phyloP scores from a whole-genome alignment of 2,329 filamentous ascomycete species.

The Colletotrichum simmondsii region DNA sequence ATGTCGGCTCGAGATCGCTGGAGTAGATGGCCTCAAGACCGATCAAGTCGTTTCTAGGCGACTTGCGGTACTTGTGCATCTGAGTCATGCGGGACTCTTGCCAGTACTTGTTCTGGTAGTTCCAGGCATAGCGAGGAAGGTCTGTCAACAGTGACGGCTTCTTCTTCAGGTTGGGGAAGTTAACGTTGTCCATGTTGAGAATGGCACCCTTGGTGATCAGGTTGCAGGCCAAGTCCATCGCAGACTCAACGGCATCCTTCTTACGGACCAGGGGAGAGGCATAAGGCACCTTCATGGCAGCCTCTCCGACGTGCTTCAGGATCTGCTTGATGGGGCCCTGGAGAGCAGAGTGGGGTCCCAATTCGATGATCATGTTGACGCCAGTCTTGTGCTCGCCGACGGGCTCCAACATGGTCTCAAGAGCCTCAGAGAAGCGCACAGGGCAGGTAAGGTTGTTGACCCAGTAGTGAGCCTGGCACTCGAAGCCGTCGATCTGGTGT shows the following conservation, averaged over 20 bases:
- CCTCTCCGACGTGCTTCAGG: slow-evolving; percentile 54
- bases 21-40: slow-evolving; percentile 56
- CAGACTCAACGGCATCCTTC: slow-evolving; percentile 58
- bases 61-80: slow-evolving; percentile 52
- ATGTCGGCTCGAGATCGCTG: slow-evolving; percentile 57
- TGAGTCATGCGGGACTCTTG: slow-evolving; percentile 56
- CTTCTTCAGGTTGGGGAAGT: slow-evolving; percentile 52
- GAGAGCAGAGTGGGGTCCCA: slow-evolving; percentile 61
- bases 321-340: slow-evolving; percentile 63
- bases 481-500: slow-evolving; percentile 48
- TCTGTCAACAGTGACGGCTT: slow-evolving; percentile 47
- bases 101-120: slow-evolving; percentile 58
- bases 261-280: slow-evolving; percentile 61
- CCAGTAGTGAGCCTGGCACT: slow-evolving; percentile 51
- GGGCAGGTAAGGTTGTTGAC: slow-evolving; percentile 54
- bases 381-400: slow-evolving; percentile 47
- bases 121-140: slow-evolving; percentile 60
- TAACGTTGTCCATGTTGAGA: slow-evolving; percentile 58
- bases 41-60: slow-evolving; percentile 56
- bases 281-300: slow-evolving; percentile 53
- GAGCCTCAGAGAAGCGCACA: slow-evolving; percentile 56
- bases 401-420: slow-evolving; percentile 48
- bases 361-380: slow-evolving; percentile 58
- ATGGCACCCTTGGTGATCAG: slow-evolving; percentile 57
- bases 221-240: slow-evolving; percentile 54